Evolutionary conservation across 169 alveolate genomes (phyloP), one percentile per base, ranked within the genome.

Genomic region (Plasmodium reichenowi): DNA sequence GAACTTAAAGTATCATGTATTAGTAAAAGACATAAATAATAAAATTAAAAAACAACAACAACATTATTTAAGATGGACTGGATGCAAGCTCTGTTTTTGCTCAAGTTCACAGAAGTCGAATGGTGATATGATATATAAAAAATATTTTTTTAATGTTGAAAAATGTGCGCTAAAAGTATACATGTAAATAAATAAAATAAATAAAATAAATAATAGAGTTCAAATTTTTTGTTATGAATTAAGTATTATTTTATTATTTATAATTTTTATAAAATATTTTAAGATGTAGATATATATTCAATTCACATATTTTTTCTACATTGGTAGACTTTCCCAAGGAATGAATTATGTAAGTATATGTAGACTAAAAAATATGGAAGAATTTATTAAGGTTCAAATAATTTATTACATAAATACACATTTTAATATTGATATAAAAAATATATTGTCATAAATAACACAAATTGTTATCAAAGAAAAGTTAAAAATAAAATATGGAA

Each of bases 21-120:
- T 20, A 68, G 50, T 0, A 68, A 64, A 64, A 64, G 38, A 64
- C 24, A 64, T 26, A 64, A 1, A 73, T 50, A 59, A 72, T 22
- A 26, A 29, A 50, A 26, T 72, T 62, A 38, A 52, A 72, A 59
- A 48, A 13, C 0, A 15, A 29, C 8, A 56, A 17, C 58, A 54
- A 26, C 13, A 17, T 13, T 56, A 72, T 15, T 5, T 45, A 47
- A 20, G 24, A 74, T 74, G 88, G 48, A 54, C 32, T 71, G 58
- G 38, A 64, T 76, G 26, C 48, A 76, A 58, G 89, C 71, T 10
- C 26, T 76, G 56, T 76, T 48, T 43, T 56, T 76, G 20, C 63
- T 63, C 32, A 68, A 64, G 22, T 64, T 71, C 12, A 38, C 52
- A 13, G 26, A 56, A 8, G 52, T 12, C n/a, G 20, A 22, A 12